phyloP scores from a whole-genome alignment of 257 asterid species.

The Jasminum sambac region DNA sequence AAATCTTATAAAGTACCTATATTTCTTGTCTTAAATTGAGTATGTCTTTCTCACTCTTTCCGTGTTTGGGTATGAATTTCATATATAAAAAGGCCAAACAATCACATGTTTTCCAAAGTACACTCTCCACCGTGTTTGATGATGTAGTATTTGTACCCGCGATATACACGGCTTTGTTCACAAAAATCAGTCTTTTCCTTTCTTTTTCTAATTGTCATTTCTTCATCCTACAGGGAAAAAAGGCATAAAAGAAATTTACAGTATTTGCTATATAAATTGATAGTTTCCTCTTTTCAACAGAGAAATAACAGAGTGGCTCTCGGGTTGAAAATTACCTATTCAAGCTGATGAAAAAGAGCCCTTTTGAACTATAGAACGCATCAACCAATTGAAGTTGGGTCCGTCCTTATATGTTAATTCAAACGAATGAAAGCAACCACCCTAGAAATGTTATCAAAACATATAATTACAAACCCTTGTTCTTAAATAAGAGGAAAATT shows the following conservation, averaged over 20 bases:
- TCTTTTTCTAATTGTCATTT: slow-evolving; percentile 57
- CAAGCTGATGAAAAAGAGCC: slow-evolving; percentile 90
- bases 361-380: slow-evolving; percentile 97
- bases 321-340: slow-evolving; percentile 51
- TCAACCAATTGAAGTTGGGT: slow-evolving; percentile 81
- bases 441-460: neutral
- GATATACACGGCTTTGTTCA: slow-evolving; percentile 75
- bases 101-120: slow-evolving; percentile 68
- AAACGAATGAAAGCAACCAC: slow-evolving; percentile 93
- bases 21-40: slow-evolving; percentile 88
- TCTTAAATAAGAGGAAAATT: neutral
- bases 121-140: slow-evolving; percentile 75
- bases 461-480: neutral
- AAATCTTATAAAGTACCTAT: slow-evolving; percentile 51
- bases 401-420: slow-evolving; percentile 94
- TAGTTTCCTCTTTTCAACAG: slow-evolving; percentile 1
- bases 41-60: slow-evolving; percentile 89
- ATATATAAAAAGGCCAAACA: slow-evolving; percentile 36
- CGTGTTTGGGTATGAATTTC: slow-evolving; percentile 94
- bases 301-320: slow-evolving; percentile 6
- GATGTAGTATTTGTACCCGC: slow-evolving; percentile 66
- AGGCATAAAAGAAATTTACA: neutral
- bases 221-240: slow-evolving; percentile 62
- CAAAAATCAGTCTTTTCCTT: slow-evolving; percentile 83
- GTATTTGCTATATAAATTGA: neutral